Evolutionary conservation across 176 grass and related monocot genomes (phyloP).

Genomic region (Bromus sterilis): DNA sequence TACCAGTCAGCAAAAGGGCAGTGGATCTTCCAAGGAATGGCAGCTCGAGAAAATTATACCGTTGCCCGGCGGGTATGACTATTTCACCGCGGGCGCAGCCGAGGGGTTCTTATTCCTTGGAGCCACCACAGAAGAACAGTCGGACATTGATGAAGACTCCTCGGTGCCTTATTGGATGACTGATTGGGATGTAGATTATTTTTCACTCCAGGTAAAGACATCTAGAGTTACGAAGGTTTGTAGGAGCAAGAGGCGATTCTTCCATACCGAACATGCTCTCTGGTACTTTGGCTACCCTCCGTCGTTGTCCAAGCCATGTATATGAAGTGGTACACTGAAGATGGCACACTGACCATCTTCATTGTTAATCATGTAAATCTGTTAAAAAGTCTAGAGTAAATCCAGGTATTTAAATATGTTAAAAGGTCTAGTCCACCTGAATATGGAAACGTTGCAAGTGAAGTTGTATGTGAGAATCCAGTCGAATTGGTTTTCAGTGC

Average conservation of each 20-base stretch:
- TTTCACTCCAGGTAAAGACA: not conserved
- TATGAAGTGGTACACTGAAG: not conserved
- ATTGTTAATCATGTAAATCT: not conserved
- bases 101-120: not conserved
- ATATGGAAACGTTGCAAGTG: not conserved
- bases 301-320: not conserved
- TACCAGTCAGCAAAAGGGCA: not conserved
- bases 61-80: not conserved
- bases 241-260: not conserved
- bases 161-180: not conserved
- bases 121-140: not conserved
- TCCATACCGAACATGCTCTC: not conserved
- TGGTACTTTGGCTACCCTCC: not conserved
- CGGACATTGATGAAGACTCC: not conserved
- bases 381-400: conserved; percentile 38
- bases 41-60: not conserved
- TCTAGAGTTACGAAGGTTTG: not conserved
- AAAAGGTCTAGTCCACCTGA: no score
- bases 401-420: conserved; percentile 12
- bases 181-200: not conserved
- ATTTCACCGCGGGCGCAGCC: not conserved
- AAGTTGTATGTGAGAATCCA: not conserved
- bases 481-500: not conserved
- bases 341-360: no score
- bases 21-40: not conserved